A percentile compares a stretch with the other conserved stretches of the same genome.
phyloP scores from a whole-genome alignment of 306 rosid species.

The Rosa chinensis region DNA sequence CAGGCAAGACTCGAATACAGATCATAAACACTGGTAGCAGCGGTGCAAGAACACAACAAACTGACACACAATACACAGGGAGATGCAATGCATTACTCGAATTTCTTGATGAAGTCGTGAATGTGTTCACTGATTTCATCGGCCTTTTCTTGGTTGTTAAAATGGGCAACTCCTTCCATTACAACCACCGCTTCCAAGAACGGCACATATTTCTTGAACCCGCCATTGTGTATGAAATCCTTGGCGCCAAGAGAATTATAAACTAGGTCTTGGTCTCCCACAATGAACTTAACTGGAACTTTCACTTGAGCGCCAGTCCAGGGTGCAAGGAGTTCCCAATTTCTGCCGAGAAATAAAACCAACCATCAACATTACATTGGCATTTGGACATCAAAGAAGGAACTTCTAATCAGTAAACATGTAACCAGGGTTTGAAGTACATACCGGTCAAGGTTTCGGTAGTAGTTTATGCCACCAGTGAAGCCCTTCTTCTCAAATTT shows the following conservation, averaged over 20 bases:
- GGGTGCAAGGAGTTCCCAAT: constrained; percentile 71
- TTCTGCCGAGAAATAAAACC: constrained; percentile 26
- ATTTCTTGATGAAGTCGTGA: constrained; percentile 48
- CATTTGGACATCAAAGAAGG: background rate
- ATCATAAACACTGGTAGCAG: background rate
- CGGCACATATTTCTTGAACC: constrained; percentile 58
- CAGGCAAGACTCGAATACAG: background rate
- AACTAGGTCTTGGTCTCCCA: constrained; percentile 69
- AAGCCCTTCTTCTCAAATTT: constrained; percentile 63
- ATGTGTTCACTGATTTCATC: constrained; percentile 59
- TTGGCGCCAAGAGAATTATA: constrained; percentile 44
- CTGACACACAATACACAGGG: background rate
- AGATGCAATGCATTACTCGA: background rate
- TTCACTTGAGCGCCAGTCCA: constrained; percentile 60
- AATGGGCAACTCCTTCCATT: constrained; percentile 68
- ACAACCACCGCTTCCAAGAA: constrained; percentile 48
- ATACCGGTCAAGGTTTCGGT: constrained; percentile 59
- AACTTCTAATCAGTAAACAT: background rate
- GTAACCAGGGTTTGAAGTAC: constrained; percentile 5
- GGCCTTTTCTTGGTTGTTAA: constrained; percentile 55
- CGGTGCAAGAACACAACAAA: background rate
- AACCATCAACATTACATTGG: background rate
- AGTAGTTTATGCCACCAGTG: constrained; percentile 69
- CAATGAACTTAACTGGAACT: constrained; percentile 67
- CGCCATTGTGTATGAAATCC: constrained; percentile 74